Evolutionary conservation across 148 eudicot species (phyloP).

Genomic region (Diospyros lotus): DNA sequence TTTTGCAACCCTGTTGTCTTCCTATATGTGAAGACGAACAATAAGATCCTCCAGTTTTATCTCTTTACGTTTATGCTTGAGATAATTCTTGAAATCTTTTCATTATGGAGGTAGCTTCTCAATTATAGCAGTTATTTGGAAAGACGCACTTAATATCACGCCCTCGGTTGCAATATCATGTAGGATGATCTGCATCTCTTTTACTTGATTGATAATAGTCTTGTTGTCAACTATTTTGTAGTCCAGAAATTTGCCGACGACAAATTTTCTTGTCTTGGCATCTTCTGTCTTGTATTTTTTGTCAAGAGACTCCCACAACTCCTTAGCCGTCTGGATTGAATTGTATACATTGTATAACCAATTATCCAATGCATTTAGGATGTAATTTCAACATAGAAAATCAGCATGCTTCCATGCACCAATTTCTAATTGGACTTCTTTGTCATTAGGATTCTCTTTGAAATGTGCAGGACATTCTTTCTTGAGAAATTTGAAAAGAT

Average conservation of each 20-base stretch:
- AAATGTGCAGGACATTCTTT: too few relatives aligned
- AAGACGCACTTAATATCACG: too few relatives aligned
- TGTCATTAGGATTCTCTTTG: too few relatives aligned
- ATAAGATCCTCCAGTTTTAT: too few relatives aligned
- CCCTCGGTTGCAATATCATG: too few relatives aligned
- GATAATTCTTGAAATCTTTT: too few relatives aligned
- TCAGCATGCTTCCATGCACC: background rate
- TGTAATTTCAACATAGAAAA: background rate
- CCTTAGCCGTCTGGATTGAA: background rate
- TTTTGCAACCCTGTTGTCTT: too few relatives aligned
- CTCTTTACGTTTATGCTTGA: too few relatives aligned
- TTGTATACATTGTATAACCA: background rate
- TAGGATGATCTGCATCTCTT: background rate
- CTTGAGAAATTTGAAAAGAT: background rate
- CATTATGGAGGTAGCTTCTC: too few relatives aligned
- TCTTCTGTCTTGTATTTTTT: background rate
- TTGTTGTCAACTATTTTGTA: background rate
- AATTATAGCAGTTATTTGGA: too few relatives aligned
- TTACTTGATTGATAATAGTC: background rate
- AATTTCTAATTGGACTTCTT: background rate
- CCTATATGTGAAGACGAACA: too few relatives aligned
- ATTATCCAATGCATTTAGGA: background rate
- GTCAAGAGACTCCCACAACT: background rate
- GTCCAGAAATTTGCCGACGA: background rate
- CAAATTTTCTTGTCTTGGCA: background rate